Evolutionary conservation across 2,329 filamentous ascomycete genomes (phyloP).

Genomic region (Microdochium trichocladiopsis): DNA sequence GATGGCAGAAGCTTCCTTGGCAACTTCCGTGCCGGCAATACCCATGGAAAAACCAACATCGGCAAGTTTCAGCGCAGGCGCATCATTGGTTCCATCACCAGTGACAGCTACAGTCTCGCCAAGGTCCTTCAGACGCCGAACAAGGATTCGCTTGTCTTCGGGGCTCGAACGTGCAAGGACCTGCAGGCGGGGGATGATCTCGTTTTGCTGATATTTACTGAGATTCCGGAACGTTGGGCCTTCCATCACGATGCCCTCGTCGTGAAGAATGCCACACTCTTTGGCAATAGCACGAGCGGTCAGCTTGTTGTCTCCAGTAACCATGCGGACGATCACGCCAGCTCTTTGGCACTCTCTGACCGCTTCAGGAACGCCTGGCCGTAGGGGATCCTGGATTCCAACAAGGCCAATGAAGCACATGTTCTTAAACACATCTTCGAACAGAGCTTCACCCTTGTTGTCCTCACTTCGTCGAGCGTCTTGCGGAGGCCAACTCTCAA

Average conservation of each 20-base stretch:
- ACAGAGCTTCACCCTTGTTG: constrained; percentile 53
- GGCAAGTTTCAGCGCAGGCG: constrained; percentile 71
- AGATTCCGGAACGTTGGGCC: constrained; percentile 73
- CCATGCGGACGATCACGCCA: constrained; percentile 77
- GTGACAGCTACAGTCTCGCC: constrained; percentile 77
- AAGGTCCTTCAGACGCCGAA: constrained; percentile 63
- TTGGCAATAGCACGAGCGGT: constrained; percentile 73
- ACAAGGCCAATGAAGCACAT: constrained; percentile 66
- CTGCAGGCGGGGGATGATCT: constrained; percentile 61
- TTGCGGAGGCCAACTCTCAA: constrained; percentile 74
- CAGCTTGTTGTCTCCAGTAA: constrained; percentile 75
- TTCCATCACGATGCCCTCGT: constrained; percentile 66
- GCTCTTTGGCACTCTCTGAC: constrained; percentile 67
- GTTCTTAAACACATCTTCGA: constrained; percentile 59
- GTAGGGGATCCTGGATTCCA: constrained; percentile 76
- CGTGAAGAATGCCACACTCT: constrained; percentile 69
- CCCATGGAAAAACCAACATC: constrained; percentile 86
- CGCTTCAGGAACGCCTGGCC: constrained; percentile 66
- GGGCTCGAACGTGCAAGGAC: constrained; percentile 70
- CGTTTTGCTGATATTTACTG: constrained; percentile 55
- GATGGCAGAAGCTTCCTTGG: constrained; percentile 78
- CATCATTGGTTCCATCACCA: constrained; percentile 79
- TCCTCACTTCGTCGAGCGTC: constrained; percentile 46
- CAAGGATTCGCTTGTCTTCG: constrained; percentile 69
- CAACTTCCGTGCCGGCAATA: constrained; percentile 75